phyloP scores from a whole-genome alignment of 148 eudicot genomes.

The Camellia japonica region DNA sequence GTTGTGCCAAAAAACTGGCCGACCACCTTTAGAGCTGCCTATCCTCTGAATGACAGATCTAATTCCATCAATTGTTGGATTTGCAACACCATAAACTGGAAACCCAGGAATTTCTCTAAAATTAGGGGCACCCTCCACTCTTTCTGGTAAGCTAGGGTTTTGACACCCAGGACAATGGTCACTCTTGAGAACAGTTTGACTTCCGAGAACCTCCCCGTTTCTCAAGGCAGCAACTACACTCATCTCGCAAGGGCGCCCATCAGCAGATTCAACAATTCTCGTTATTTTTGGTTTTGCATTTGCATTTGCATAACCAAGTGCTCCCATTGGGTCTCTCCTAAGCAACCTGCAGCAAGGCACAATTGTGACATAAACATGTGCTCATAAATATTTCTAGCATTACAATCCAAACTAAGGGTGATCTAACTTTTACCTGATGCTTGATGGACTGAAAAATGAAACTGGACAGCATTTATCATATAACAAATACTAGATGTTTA shows the following conservation, averaged over 20 bases:
- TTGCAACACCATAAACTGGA: conserved; percentile 96
- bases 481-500: conserved; percentile 19
- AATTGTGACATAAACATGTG: not conserved
- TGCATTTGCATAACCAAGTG: conserved; percentile 70
- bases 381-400: not conserved
- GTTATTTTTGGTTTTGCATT: conserved; percentile 34
- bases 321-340: conserved; percentile 97
- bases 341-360: conserved; percentile 56
- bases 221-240: conserved; percentile 81
- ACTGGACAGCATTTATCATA: not conserved
- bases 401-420: not conserved
- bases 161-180: conserved; percentile 98
- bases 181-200: conserved; percentile 94
- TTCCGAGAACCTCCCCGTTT: conserved; percentile 87
- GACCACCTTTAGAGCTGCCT: conserved; percentile 63
- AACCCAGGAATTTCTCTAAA: conserved; percentile 91
- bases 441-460: not conserved
- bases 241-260: conserved; percentile 84
- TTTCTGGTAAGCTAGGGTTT: conserved; percentile 65
- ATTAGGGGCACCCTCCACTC: conserved; percentile 98
- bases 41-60: conserved; percentile 81
- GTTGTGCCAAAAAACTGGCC: conserved; percentile 93
- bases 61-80: conserved; percentile 90
- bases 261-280: conserved; percentile 56
- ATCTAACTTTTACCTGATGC: not conserved